Evolutionary conservation across 2,329 filamentous ascomycete species (phyloP).

Genomic region (Diplodia sapinea): DNA sequence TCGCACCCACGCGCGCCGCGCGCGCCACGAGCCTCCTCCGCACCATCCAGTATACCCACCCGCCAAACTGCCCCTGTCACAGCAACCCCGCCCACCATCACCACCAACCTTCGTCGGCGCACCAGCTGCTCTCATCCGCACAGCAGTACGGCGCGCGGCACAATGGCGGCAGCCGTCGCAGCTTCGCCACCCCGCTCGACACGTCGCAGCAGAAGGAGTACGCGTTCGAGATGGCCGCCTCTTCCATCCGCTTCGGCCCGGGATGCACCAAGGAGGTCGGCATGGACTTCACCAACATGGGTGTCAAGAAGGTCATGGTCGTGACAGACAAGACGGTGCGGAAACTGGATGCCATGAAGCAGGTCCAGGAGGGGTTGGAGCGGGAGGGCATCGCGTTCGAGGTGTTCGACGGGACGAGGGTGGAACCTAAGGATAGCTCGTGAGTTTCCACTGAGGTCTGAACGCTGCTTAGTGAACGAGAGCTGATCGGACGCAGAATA

Average conservation of each 20-base stretch:
- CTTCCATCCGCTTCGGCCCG: constrained; percentile 89
- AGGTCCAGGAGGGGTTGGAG: constrained; percentile 80
- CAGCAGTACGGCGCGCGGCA: constrained; percentile 50
- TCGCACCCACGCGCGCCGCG: constrained; percentile 56
- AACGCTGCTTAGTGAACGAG: neutral
- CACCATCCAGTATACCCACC: constrained; percentile 89
- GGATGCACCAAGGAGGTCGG: constrained; percentile 95
- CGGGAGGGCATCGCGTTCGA: constrained; percentile 79
- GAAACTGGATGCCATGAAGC: constrained; percentile 85
- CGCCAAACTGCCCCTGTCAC: constrained; percentile 89
- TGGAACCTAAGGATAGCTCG: constrained; percentile 96
- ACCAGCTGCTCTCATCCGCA: constrained; percentile 40
- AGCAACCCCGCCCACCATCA: constrained; percentile 84
- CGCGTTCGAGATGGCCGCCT: constrained; percentile 98
- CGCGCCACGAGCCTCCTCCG: constrained; percentile 76
- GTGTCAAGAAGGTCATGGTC: constrained; percentile 83
- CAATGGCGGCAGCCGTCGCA: constrained; percentile 48
- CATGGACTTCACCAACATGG: constrained; percentile 96
- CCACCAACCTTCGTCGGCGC: constrained; percentile 47
- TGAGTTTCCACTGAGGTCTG: constrained; percentile 51
- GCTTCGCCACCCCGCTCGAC: constrained; percentile 78
- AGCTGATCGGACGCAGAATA: constrained; percentile 61
- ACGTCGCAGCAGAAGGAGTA: constrained; percentile 83
- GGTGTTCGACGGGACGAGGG: constrained; percentile 78
- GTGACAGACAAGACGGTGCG: constrained; percentile 86